phyloP scores from a whole-genome alignment of 345 rosid species.

The Camelina neglecta region DNA sequence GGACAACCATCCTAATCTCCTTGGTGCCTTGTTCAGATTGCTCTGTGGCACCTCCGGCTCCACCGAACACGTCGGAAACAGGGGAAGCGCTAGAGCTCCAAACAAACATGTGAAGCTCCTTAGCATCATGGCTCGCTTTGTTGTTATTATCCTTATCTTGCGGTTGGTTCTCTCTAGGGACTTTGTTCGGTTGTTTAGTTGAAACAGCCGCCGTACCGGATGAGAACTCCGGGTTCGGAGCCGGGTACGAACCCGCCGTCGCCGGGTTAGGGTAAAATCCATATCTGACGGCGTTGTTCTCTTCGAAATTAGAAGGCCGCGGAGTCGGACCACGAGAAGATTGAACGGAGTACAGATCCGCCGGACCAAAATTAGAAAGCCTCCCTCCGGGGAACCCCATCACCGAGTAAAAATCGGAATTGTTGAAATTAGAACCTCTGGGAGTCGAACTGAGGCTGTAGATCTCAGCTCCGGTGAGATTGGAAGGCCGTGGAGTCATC shows the following conservation, averaged over 20 bases:
- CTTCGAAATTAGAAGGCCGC: constrained; percentile 86
- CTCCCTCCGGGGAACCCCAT: constrained; percentile 85
- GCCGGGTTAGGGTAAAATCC: constrained; percentile 66
- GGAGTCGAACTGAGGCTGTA: constrained; percentile 93
- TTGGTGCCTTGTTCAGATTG: constrained; percentile 86
- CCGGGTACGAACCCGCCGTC: constrained; percentile 62
- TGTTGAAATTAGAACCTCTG: constrained; percentile 87
- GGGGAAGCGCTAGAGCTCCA: constrained; percentile 99
- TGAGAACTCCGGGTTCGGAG: constrained; percentile 85
- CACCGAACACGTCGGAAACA: constrained; percentile 72
- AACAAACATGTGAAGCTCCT: constrained; percentile 97
- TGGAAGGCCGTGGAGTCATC: constrained; percentile 86
- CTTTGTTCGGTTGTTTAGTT: constrained; percentile 44
- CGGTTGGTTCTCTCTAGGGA: constrained; percentile 37
- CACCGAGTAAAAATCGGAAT: constrained; percentile 84
- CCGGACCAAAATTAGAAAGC: constrained; percentile 78
- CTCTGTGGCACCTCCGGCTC: constrained; percentile 62
- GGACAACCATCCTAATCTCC: constrained; percentile 88
- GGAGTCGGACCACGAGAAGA: constrained; percentile 82
- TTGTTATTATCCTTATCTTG: constrained; percentile 12
- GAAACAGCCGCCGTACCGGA: constrained; percentile 40
- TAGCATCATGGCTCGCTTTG: constrained; percentile 74
- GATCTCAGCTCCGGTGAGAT: constrained; percentile 92
- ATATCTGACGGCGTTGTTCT: constrained; percentile 58
- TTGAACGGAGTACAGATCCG: constrained; percentile 81